Conservation (phyloP, 441 rosid genomes). For the Lepidium campestre region DNA sequence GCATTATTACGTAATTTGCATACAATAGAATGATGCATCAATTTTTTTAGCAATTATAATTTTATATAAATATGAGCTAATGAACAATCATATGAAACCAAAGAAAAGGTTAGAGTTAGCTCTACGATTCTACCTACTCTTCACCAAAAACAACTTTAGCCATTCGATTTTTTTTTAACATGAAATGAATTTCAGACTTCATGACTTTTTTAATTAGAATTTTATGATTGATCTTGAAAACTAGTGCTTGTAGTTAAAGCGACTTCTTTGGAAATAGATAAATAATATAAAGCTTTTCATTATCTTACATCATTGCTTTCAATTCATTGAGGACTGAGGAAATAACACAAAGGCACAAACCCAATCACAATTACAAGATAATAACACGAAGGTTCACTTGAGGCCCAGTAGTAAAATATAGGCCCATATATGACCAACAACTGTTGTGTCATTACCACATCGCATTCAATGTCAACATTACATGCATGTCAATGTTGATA, state of each 20-base stretch:
- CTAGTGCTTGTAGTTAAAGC: not conserved
- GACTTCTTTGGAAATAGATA: not conserved
- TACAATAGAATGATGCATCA: not conserved
- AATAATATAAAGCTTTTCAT: not conserved
- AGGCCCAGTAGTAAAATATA: not conserved
- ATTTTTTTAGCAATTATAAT: not conserved
- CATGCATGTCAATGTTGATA: not conserved
- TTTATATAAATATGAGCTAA: not conserved
- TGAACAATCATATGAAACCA: slow-evolving; percentile 7
- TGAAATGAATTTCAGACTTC: not conserved
- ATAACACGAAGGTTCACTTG: not conserved
- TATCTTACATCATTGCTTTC: not conserved
- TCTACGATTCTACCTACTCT: slow-evolving; percentile 25
- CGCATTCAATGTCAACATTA: not conserved
- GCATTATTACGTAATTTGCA: slow-evolving; percentile 1
- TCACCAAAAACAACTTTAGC: slow-evolving; percentile 15
- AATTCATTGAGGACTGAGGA: not conserved
- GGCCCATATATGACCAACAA: not conserved
- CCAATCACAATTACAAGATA: not conserved
- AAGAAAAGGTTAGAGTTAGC: slow-evolving; percentile 17
- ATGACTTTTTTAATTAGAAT: not conserved
- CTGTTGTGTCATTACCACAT: not conserved
- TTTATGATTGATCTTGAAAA: not conserved
- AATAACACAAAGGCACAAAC: not conserved
- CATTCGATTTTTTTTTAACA: not conserved